Conservation (phyloP, 768 basidiomycete genomes). For the Calocera viscosa region DNA sequence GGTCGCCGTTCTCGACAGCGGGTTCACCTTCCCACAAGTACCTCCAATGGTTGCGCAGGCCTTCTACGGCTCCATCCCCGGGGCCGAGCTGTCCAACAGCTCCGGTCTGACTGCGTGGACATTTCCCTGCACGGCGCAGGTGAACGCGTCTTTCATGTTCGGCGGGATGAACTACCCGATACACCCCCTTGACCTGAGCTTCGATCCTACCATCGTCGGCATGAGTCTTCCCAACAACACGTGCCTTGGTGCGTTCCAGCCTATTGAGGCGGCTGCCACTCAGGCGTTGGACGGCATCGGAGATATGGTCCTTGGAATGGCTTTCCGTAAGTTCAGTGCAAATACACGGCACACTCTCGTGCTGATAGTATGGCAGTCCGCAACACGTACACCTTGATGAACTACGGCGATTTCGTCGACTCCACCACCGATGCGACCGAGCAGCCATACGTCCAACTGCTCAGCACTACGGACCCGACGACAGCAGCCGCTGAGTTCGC, state of each 20-base stretch:
- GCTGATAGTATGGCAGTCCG: slow-evolving; percentile 35
- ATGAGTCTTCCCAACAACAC: slow-evolving; percentile 23
- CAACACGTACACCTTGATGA: slow-evolving; percentile 50
- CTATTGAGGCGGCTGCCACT: neutral
- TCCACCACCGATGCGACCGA: slow-evolving; percentile 32
- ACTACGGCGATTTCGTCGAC: slow-evolving; percentile 51
- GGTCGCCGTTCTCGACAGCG: slow-evolving; percentile 44
- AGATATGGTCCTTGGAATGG: slow-evolving; percentile 63
- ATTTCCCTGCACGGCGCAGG: slow-evolving; percentile 57
- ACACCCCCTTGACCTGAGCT: slow-evolving; percentile 57
- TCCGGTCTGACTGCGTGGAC: slow-evolving; percentile 44
- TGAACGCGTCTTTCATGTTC: slow-evolving; percentile 61
- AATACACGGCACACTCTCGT: neutral
- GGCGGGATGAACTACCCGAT: slow-evolving; percentile 54
- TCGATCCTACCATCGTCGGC: slow-evolving; percentile 38
- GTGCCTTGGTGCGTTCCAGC: neutral
- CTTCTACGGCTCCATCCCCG: slow-evolving; percentile 66
- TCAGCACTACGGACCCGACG: slow-evolving; percentile 29
- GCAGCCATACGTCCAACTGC: slow-evolving; percentile 52
- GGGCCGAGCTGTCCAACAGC: slow-evolving; percentile 48
- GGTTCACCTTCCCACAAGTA: slow-evolving; percentile 51
- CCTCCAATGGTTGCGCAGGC: slow-evolving; percentile 60
- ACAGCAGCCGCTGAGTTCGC: neutral
- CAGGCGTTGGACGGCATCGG: slow-evolving; percentile 27
- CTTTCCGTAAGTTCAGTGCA: slow-evolving; percentile 40